Base-by-base conservation (phyloP, 2,329 filamentous ascomycete genomes). In the Fusarium poae region DNA sequence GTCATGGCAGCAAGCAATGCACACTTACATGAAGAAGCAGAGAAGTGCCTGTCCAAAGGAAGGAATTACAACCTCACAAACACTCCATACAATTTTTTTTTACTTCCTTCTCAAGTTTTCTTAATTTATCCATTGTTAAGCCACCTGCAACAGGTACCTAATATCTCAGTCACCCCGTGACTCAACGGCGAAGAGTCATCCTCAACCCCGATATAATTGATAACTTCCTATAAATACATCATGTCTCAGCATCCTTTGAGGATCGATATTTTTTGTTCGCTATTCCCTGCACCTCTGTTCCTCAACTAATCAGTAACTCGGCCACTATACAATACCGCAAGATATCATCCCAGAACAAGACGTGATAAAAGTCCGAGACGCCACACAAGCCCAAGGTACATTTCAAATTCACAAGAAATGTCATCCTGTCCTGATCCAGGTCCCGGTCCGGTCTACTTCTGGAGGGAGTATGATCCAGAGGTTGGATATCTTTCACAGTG, bases 401-500 rank as follows among this genome's bases (percentile, higher is more conserved):
- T 15, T 42, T 20, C 21, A 23, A 29, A 70, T 68, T 29, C 59
- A 25, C 35, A 54, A 48, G 16, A 39, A 35, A 56, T 61, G 13
- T 30, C 62, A 8, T 61, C 61, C 18, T 29, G 50, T 23, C 27
- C 37, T 11, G 23, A 65, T n/a, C n/a, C n/a, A n/a, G n/a, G n/a
- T 16, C 34, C 72, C 9, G 53, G 57, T 12, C 72, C 69, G 5
- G 40, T 83, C n/a, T 86, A 80, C 75, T 86, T 86, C 72, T 86
- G 82, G 82, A 77, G 79, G 27, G 82, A 83, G 45, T 80, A 79
- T 16, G 81, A 87, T 58, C 68, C 77, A 1, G 74, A 77, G 4
- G 79, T 83, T 32, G 87, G 86, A 40, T 89, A 83, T 77, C 81
- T 91, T n/a, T 88, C 84, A 0, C 88, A 91, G 77, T 91, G 88